Conservation (phyloP, 2,329 filamentous ascomycete species). For the Penicillium sp. region DNA sequence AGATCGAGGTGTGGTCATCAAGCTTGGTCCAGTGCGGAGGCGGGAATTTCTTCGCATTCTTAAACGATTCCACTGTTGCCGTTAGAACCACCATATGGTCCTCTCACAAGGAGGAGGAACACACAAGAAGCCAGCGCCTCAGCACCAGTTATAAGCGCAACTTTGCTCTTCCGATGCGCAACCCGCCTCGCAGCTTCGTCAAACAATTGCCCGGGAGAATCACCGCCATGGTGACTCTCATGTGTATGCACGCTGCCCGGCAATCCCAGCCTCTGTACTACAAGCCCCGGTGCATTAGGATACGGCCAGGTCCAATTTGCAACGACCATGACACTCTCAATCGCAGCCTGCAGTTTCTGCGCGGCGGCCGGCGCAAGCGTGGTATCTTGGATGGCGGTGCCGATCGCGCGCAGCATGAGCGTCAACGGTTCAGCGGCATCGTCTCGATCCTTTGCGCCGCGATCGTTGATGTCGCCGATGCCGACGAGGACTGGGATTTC, state of each 20-base stretch:
- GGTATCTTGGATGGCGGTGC: conserved; percentile 55
- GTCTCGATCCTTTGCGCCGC: conserved; percentile 52
- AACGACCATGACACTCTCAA: conserved; percentile 66
- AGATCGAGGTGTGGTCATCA: conserved; percentile 57
- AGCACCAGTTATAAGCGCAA: conserved; percentile 66
- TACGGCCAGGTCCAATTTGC: conserved; percentile 67
- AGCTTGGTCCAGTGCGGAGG: conserved; percentile 50
- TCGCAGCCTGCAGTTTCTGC: conserved; percentile 48
- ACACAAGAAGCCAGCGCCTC: conserved; percentile 65
- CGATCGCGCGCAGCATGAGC: conserved; percentile 63
- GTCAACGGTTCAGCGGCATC: conserved; percentile 64
- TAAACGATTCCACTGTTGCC: conserved; percentile 12
- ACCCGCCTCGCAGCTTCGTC: conserved; percentile 67
- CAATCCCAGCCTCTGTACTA: conserved; percentile 57
- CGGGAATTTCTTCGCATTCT: conserved; percentile 57
- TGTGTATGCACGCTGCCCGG: conserved; percentile 51
- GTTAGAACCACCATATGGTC: not conserved
- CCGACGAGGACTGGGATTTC: conserved; percentile 63
- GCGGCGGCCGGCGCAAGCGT: conserved; percentile 26
- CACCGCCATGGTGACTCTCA: conserved; percentile 66
- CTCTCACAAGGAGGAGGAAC: conserved; percentile 8
- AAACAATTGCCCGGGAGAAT: conserved; percentile 66
- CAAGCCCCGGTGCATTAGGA: conserved; percentile 59
- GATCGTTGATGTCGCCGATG: conserved; percentile 65
- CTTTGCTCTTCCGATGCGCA: conserved; percentile 56